Evolutionary conservation across 768 basidiomycete species (phyloP), one percentile per base, ranked within the genome.

Genomic region (Macrocybe gigantea): DNA sequence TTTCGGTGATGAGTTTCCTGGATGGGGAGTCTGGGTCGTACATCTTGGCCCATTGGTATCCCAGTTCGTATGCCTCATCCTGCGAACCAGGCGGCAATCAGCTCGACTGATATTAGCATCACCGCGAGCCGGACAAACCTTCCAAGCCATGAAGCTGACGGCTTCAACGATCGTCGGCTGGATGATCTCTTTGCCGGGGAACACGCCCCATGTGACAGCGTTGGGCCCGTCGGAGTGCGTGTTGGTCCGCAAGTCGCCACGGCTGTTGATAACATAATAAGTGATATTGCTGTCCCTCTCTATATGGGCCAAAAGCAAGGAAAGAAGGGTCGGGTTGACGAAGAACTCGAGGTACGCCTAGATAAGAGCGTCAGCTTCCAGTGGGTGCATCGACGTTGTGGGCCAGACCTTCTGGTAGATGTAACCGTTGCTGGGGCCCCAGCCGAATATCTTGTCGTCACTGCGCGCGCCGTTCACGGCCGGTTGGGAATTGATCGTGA

Each of bases 121-220:
- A n/a, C 12, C 36, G 37, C 31, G 48, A 45, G 30, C 14, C 31
- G 36, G 29, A 38, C 74, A 37, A 44, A 84, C 89, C 80, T 95
- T 95, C 93, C 93, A 96, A 11, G 93, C 93, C 88, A 95, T 94
- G 75, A 96, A 96, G 61, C 92, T 94, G 57, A 95, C 87, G 3
- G 93, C 91, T 64, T 97, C 94, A 14, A 97, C 94, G 52, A 96
- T 92, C 13, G 94, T 97, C 14, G 94, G 94, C 62, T 95, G 93
- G 41, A 95, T 71, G 56, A 96, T 89, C 72, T 96, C 94, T 66
- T 97, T 97, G 48, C 91, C 90, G 5, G 94, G 92, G 77, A 95
- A 97, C 7, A 96, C 91, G 53, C 94, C 94, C 94, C 94, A 97
- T 1, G 94, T 97, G 12, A 97, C 93, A n/a, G 94, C 94, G 57